Base-by-base conservation (phyloP, 176 grass and related monocot genomes). In the Carex myosuroides region DNA sequence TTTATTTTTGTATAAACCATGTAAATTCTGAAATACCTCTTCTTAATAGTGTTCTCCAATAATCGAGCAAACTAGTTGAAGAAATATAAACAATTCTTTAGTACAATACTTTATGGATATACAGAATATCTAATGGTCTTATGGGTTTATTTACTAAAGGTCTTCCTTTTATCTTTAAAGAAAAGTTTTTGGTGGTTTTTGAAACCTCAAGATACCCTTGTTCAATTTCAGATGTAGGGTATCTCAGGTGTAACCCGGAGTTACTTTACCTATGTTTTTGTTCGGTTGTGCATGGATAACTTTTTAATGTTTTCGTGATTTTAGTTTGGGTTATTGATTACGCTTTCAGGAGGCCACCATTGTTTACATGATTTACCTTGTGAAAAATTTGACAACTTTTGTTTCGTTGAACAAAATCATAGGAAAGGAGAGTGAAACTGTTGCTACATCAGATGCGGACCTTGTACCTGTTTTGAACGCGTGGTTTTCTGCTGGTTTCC, bases 401-500 rank as follows among this genome's bases (percentile, higher is more conserved):
- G 20, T 52, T 50, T 75, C 13, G 21, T 75, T 75, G 71, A 16
- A 8, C 11, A 53, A 84, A 81, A 85, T 78, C 70, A 70, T 81
- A 85, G 91, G 86, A 64, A 89, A 88, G 41, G 85, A 88, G 54
- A 81, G 33, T 68, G 66, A 60, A 30, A 67, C 53, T 61, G 54
- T 79, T 80, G 83, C 81, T 62, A 76, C 21, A 55, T 80, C 44
- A 59, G 86, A 91, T 82, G 83, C 80, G 48, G 92, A 91, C 89
- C 92, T 94, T 67, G 70, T 87, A 67, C 83, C 65, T 78, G 87
- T 97, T 81, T 84, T 97, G 53, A 92, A 87, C 86, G 87, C 94
- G 72, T 94, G 94, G 92, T 97, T 89, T 89, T 88, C 88, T 46
- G 92, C 94, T 83, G 94, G 94, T 17, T 97, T 97, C 83, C 83